phyloP scores from a whole-genome alignment of 768 basidiomycete genomes.

The Russula brevipes region DNA sequence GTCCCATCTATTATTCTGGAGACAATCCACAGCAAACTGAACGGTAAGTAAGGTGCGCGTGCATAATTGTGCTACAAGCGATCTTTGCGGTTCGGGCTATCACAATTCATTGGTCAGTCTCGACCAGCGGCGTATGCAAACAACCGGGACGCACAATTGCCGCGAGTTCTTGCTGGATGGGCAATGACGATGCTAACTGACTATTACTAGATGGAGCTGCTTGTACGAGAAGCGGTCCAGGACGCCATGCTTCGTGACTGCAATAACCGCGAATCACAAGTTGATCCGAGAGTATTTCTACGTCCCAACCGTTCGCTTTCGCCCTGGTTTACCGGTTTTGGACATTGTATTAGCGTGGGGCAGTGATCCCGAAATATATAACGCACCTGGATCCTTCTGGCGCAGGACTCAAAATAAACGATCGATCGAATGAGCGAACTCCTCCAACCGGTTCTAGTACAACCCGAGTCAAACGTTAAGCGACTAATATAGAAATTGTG shows the following conservation, averaged over 20 bases:
- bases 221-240: constrained; percentile 70
- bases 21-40: constrained; percentile 76
- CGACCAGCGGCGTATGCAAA: not conserved
- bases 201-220: constrained; percentile 35
- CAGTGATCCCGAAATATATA: not conserved
- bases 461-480: constrained; percentile 6
- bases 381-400: constrained; percentile 78
- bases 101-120: constrained; percentile 22
- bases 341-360: constrained; percentile 20
- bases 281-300: constrained; percentile 84
- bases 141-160: constrained; percentile 48
- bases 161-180: constrained; percentile 49
- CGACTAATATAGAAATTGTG: not conserved
- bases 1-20: constrained; percentile 83
- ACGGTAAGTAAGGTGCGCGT: constrained; percentile 74
- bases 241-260: constrained; percentile 71
- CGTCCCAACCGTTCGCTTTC: constrained; percentile 80
- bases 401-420: constrained; percentile 81
- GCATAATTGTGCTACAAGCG: constrained; percentile 64
- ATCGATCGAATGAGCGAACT: constrained; percentile 87
- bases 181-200: constrained; percentile 30
- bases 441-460: constrained; percentile 67
- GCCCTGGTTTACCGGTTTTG: constrained; percentile 45
- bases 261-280: constrained; percentile 81
- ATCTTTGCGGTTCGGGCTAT: constrained; percentile 67